Evolutionary conservation across 495 filamentous ascomycete genomes (phyloP), one percentile per base, ranked within the genome.

Genomic region (Lichina pygmaea): DNA sequence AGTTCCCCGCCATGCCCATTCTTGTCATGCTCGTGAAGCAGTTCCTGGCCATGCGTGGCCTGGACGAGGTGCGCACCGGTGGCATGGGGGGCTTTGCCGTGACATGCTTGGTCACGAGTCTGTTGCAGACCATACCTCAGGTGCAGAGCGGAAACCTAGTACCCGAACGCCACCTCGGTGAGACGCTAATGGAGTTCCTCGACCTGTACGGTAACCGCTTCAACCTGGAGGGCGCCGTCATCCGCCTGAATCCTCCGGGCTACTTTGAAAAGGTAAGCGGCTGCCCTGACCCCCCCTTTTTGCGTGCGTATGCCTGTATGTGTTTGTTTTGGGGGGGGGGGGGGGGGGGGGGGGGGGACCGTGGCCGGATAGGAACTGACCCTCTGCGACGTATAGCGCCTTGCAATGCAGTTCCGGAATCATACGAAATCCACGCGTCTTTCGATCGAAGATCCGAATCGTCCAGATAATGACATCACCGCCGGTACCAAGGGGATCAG

Each of bases 11-110:
- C 2, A 84, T 95, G 80, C 80, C 81, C 2, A 65, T 78, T 36
- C 59, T 97, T 16, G 78, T 89, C 10, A 72, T 80, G 0, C 50
- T 97, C 24, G 72, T 97, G 59, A 97, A 97, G 59, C 91, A 95
- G 45, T 85, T 91, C 46, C 62, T 97, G 15, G 62, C 77, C 13
- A 86, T 97, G 71, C 71, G 85, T 39, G 80, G 75, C 2, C 64
- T 94, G 34, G 93, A 94, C 50, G 89, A 97, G 56, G 83, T 91
- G 3, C 73, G 76, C 15, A 76, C 70, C 40, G 91, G 91, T 46
- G 91, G 91, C 0, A 66, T 97, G n/a, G 91, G 89, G 34, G 86
- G 86, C 1, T 94, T 95, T 54, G 78, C 84, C 1, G 77, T 92
- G 44, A 93, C 78, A 38, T 97, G 91, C 61, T 67, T 97, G 39